Evolutionary conservation across 768 basidiomycete species (phyloP).

Genomic region (Hygrocybe punicea): DNA sequence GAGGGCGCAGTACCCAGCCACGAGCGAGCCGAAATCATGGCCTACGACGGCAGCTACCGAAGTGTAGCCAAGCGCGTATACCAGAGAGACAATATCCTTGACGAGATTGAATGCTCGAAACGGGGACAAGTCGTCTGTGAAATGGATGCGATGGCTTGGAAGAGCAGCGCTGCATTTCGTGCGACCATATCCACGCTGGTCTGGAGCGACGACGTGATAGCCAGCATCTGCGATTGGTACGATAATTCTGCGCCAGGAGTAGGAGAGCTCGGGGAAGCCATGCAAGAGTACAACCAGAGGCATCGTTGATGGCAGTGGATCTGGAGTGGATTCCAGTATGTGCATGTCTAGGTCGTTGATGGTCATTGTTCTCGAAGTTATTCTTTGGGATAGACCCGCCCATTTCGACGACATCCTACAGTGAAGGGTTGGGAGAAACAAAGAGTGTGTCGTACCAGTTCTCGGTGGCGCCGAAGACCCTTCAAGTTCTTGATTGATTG

Average conservation of each 20-base stretch:
- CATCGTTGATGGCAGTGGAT: conserved; percentile 20
- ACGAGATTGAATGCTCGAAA: conserved; percentile 51
- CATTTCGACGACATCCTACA: background rate
- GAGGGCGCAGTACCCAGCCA: conserved; percentile 53
- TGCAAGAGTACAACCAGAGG: conserved; percentile 58
- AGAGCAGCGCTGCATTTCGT: conserved; percentile 23
- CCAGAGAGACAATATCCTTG: conserved; percentile 51
- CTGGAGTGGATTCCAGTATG: conserved; percentile 47
- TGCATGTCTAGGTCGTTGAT: conserved; percentile 52
- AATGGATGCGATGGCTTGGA: conserved; percentile 24
- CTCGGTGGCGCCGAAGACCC: too few species aligned
- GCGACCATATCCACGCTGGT: conserved; percentile 55
- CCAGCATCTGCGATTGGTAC: conserved; percentile 48
- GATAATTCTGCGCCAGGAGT: conserved; percentile 62
- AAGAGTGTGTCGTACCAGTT: too few species aligned
- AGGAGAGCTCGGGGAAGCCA: conserved; percentile 65
- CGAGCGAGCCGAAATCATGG: conserved; percentile 56
- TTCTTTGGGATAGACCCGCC: too few species aligned
- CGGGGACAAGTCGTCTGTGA: conserved; percentile 48
- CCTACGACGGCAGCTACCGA: conserved; percentile 51
- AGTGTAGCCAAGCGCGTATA: conserved; percentile 48
- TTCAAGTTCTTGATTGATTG: too few species aligned
- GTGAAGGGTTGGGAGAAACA: background rate
- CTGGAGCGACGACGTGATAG: conserved; percentile 62
- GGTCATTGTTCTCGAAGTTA: conserved; percentile 39